Evolutionary conservation across 371 early-diverging fungal genomes (phyloP).

Genomic region (Sporodiniella umbellata): DNA sequence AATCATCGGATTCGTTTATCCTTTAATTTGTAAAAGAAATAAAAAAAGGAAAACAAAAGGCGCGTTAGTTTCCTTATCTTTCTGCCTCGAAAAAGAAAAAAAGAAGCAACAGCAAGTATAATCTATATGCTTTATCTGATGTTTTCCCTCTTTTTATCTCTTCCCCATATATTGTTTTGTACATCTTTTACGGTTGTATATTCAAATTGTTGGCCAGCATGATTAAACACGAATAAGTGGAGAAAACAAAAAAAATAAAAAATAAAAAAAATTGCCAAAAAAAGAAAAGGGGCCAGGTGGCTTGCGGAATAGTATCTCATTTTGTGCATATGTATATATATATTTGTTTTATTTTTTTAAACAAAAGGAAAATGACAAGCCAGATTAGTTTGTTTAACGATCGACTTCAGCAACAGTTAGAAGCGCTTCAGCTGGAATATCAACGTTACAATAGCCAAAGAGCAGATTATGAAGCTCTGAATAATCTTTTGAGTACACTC

Average conservation of each 20-base stretch:
- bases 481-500: constrained; percentile 45
- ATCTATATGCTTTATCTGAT: no score
- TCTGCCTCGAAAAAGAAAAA: not conserved
- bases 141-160: not conserved
- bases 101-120: no score
- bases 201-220: not conserved
- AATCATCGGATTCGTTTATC: constrained; percentile 39
- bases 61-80: not conserved
- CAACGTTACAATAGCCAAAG: constrained; percentile 38
- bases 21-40: constrained; percentile 11
- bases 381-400: constrained; percentile 14
- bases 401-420: constrained; percentile 10
- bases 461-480: constrained; percentile 55
- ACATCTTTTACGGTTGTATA: not conserved
- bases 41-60: not conserved
- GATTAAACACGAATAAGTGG: not conserved
- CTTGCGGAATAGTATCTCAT: constrained; percentile 8
- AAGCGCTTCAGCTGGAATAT: constrained; percentile 13
- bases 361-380: constrained; percentile 3
- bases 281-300: not conserved
- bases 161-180: no score
- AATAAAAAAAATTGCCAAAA: not conserved
- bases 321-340: not conserved
- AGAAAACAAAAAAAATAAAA: not conserved
- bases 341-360: not conserved